Evolutionary conservation across 1,139 yeast genomes (phyloP), one percentile per base, ranked within the genome.

Genomic region (Lodderomyces beijingensis): DNA sequence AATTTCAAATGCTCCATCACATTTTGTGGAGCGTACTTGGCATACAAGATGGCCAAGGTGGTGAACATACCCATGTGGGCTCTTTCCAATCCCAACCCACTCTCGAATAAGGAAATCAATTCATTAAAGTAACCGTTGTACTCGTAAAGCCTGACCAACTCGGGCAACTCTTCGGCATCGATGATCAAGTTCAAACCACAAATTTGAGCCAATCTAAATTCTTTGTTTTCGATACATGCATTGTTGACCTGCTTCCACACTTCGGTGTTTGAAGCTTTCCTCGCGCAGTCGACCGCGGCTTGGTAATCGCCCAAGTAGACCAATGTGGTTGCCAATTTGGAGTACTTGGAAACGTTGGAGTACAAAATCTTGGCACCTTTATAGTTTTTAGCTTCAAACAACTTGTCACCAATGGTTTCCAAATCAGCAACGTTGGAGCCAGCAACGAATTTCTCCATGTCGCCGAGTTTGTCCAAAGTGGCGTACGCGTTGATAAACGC

Each of bases 1-100:
- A 91, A 70, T 59, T 89, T 89, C 74, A 91, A 74, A 63, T 91
- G 98, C 62, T 91, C 98, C 88, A 87, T 85, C 33, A 94, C 86
- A 63, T 81, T 83, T 39, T 80, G 86, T 27, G 97, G 96, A 43
- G 79, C 77, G 63, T 89, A 91, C 61, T 89, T 91, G 47, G 93
- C 75, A 67, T 91, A 91, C 49, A 91, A 70, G 35, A 86, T 73
- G 13, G 97, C 96, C 53, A 93, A 74, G 60, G 89, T 96, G 8
- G 99, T 91, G 58, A 93, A 91, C 97, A 91, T 91, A 50, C 97
- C 98, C 97, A 91, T 91, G 57, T 93, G 98, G 25, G 99, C 98
- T 59, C 98, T 84, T 69, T 91, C 99, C 49, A 91, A 75, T 32
- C 95, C 94, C 40, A 91, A 74, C 47, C 98, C 98, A 49, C 88